Evolutionary conservation across 768 basidiomycete species (phyloP).

Genomic region (Wakefieldia striispora): DNA sequence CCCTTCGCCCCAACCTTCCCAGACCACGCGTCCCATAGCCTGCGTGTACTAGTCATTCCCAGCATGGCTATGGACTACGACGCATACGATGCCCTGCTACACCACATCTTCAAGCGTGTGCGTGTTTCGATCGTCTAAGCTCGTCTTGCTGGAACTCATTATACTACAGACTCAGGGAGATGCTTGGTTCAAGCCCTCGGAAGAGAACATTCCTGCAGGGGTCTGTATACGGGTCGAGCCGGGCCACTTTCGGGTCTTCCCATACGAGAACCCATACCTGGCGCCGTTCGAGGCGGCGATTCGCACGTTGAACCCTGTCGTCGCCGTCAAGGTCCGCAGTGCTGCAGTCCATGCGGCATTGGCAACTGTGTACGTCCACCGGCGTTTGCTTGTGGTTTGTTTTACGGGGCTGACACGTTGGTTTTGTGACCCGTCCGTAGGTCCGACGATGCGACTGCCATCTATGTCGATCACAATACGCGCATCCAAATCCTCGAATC

Average conservation of each 20-base stretch:
- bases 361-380: conserved; percentile 54
- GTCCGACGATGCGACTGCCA: conserved; percentile 53
- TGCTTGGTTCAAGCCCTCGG: conserved; percentile 83
- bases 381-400: background rate
- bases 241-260: conserved; percentile 76
- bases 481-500: conserved; percentile 84
- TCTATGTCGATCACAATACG: conserved; percentile 76
- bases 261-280: conserved; percentile 79
- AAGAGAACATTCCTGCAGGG: conserved; percentile 77
- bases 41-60: background rate
- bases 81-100: conserved; percentile 74
- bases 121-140: conserved; percentile 14
- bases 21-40: background rate
- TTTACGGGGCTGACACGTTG: conserved; percentile 4
- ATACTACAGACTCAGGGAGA: conserved; percentile 67
- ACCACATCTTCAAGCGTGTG: conserved; percentile 76
- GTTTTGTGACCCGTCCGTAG: conserved; percentile 31
- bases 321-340: conserved; percentile 78
- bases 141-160: background rate
- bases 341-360: conserved; percentile 81
- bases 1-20: background rate
- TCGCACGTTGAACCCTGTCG: conserved; percentile 72
- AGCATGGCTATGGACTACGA: conserved; percentile 54
- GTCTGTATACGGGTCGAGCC: conserved; percentile 71
- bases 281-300: conserved; percentile 83